Conservation (phyloP, 2,329 filamentous ascomycete species). For the Cytospora chrysosperma region DNA sequence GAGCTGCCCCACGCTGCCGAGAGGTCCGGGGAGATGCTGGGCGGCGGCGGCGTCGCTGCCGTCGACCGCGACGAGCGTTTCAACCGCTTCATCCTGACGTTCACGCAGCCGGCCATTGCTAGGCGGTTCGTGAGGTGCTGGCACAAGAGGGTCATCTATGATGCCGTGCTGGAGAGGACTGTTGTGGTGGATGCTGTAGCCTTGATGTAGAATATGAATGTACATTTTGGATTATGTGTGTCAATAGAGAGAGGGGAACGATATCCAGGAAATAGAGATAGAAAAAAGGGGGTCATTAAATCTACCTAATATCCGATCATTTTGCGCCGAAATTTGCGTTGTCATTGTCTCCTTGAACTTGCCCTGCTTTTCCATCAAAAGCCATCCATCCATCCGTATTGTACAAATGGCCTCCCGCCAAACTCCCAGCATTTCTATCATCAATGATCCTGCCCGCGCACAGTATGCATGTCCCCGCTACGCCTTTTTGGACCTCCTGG, state of each 20-base stretch:
- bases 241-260: background rate
- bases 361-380: background rate
- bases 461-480: background rate
- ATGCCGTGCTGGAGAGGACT: constrained; percentile 25
- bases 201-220: constrained; percentile 22
- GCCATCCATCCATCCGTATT: background rate
- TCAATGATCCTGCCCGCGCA: background rate
- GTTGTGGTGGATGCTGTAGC: constrained; percentile 32
- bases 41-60: no score
- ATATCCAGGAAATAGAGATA: background rate
- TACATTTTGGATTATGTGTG: background rate
- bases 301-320: background rate
- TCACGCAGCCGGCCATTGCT: constrained; percentile 54
- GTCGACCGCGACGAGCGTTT: constrained; percentile 38
- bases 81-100: constrained; percentile 53
- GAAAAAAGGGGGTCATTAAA: background rate
- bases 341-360: background rate
- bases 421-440: background rate
- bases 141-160: constrained; percentile 40
- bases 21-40: constrained; percentile 14
- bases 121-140: constrained; percentile 47
- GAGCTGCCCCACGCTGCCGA: background rate
- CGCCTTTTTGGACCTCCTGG: background rate
- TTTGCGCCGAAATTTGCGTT: background rate
- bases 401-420: background rate